Percentiles rank a stretch among this genome's conserved stretches.
phyloP scores from a whole-genome alignment of 192 early-diverging fungal species.

The Coemansia sp. region DNA sequence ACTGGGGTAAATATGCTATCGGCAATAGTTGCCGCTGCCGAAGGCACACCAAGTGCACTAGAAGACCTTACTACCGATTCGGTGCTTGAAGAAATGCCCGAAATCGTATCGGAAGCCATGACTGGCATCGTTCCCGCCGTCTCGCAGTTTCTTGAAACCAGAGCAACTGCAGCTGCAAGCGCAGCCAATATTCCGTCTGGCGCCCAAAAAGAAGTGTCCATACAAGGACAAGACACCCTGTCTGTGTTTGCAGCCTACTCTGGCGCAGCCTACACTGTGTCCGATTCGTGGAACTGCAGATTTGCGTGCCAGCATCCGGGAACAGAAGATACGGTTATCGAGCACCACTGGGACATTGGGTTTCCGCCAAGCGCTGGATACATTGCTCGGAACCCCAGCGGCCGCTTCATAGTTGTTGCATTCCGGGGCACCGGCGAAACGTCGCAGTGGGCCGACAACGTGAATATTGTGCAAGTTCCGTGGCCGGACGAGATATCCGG shows the following conservation, averaged over 20 bases:
- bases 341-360: slow-evolving; percentile 32
- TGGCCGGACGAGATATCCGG: slow-evolving; percentile 28
- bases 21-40: not conserved
- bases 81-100: not conserved
- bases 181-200: not conserved
- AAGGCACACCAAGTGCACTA: not conserved
- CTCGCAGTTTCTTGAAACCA: not conserved
- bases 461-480: slow-evolving; percentile 15
- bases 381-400: slow-evolving; percentile 38
- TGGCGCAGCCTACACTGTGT: slow-evolving; percentile 44
- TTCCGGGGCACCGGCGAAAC: slow-evolving; percentile 44
- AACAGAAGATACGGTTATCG: slow-evolving; percentile 36
- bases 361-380: slow-evolving; percentile 36
- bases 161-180: not conserved
- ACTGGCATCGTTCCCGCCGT: not conserved
- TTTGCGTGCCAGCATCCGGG: slow-evolving; percentile 42
- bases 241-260: slow-evolving; percentile 42
- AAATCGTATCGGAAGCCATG: not conserved
- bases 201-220: slow-evolving; percentile 1
- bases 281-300: slow-evolving; percentile 30
- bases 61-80: not conserved
- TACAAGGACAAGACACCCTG: slow-evolving; percentile 5
- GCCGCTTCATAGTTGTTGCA: slow-evolving; percentile 22
- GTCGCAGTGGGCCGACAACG: slow-evolving; percentile 36
- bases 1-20: not conserved